Conservation (phyloP, 2,329 filamentous ascomycete species). For the Alternaria novae-zelandiae region DNA sequence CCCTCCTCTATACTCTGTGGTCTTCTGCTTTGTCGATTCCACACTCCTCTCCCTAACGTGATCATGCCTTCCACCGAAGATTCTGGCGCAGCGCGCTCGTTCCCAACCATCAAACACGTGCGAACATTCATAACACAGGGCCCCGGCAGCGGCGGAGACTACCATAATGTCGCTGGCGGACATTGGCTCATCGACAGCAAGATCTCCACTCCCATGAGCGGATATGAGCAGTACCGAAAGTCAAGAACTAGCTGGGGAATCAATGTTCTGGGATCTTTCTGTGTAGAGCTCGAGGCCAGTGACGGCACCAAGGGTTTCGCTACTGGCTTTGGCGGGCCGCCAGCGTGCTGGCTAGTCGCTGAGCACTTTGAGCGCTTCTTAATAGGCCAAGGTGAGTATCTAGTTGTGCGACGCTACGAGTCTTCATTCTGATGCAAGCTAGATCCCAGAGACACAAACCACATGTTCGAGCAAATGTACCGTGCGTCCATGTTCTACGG, state of each 20-base stretch:
- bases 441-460: constrained; percentile 90
- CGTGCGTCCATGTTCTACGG: constrained; percentile 95
- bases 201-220: constrained; percentile 90
- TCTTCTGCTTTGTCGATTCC: background rate
- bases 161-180: constrained; percentile 83
- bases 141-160: constrained; percentile 65
- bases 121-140: constrained; percentile 75
- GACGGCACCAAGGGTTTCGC: constrained; percentile 95
- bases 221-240: constrained; percentile 85
- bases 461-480: constrained; percentile 97
- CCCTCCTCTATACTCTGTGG: constrained; percentile 25
- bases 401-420: background rate
- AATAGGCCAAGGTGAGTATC: constrained; percentile 69
- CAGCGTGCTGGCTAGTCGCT: constrained; percentile 91
- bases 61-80: constrained; percentile 37
- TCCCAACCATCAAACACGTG: constrained; percentile 78
- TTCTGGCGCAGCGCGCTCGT: constrained; percentile 55
- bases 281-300: constrained; percentile 84
- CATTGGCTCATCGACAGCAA: constrained; percentile 88
- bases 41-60: constrained; percentile 6
- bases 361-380: constrained; percentile 94
- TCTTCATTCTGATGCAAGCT: background rate
- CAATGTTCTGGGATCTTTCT: constrained; percentile 91
- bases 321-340: constrained; percentile 91
- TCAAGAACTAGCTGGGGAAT: constrained; percentile 94